These are phyloP conservation scores for Pseudogymnoascus sp. DNA, from an alignment of 2,329 filamentous ascomycete genomes.

Conservation along the genomic window DNA sequence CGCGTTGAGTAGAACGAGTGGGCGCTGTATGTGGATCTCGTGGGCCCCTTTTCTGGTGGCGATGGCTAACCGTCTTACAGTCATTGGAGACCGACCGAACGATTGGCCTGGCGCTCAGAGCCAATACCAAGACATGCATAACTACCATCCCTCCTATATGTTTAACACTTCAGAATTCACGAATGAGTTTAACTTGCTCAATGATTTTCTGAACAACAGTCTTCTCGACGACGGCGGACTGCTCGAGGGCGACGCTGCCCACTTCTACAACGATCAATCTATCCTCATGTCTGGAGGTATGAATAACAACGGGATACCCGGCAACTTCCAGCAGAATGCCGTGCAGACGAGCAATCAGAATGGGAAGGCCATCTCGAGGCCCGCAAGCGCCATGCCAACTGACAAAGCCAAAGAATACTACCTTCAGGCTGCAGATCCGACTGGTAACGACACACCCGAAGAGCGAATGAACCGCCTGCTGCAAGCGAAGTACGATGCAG, in stretches of 20 bases:
- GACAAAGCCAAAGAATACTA: conserved; percentile 79
- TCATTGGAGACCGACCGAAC: conserved; percentile 65
- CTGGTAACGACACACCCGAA: conserved; percentile 77
- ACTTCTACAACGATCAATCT: conserved; percentile 52
- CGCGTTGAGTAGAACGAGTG: conserved; percentile 55
- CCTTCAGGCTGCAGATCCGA: conserved; percentile 90
- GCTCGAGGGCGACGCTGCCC: conserved; percentile 59
- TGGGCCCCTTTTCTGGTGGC: conserved; percentile 20
- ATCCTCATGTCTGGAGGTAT: conserved; percentile 39
- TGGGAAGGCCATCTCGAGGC: conserved; percentile 51
- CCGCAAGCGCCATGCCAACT: conserved; percentile 50
- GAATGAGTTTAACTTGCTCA: conserved; percentile 93
- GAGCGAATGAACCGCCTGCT: conserved; percentile 93
- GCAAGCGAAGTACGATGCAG: conserved; percentile 92
- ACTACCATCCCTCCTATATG: conserved; percentile 89
- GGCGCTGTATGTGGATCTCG: conserved; percentile 58
- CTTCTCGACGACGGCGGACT: conserved; percentile 75
- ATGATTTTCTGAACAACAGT: conserved; percentile 91
- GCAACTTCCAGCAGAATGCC: conserved; percentile 29
- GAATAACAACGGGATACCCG: conserved; percentile 31
- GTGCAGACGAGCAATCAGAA: conserved; percentile 33
- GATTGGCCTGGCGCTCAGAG: conserved; percentile 69
- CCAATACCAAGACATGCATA: conserved; percentile 90
- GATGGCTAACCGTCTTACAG: conserved; percentile 39
- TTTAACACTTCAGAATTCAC: conserved; percentile 84